These are phyloP conservation scores for Cladorrhinum sp. DNA, from an alignment of 2,329 filamentous ascomycete genomes.

Conservation along the genomic window DNA sequence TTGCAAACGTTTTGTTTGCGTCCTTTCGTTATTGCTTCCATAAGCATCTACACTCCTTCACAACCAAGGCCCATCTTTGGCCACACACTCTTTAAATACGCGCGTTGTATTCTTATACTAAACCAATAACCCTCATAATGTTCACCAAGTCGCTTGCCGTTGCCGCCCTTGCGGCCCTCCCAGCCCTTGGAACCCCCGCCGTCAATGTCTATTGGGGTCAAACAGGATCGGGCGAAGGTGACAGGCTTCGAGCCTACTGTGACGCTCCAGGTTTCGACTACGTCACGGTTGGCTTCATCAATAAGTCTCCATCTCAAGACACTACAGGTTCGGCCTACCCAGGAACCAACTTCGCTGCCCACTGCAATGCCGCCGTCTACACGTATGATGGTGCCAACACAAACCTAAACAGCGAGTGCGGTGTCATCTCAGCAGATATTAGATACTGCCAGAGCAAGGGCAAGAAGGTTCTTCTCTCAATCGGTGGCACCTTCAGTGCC, in stretches of 20 bases:
- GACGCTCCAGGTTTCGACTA: constrained; percentile 36
- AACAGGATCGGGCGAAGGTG: constrained; percentile 18
- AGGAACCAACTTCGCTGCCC: constrained; percentile 39
- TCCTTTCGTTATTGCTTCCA: constrained; percentile 34
- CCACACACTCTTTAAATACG: constrained; percentile 23
- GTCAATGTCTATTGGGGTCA: constrained; percentile 37
- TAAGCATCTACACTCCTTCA: constrained; percentile 28
- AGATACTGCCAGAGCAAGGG: constrained; percentile 52
- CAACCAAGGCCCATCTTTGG: constrained; percentile 21
- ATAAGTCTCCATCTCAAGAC: constrained; percentile 39
- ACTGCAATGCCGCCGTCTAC: constrained; percentile 36
- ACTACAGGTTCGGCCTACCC: constrained; percentile 32
- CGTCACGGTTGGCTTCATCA: constrained; percentile 40
- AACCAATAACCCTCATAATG: constrained; percentile 22
- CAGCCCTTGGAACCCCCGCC: constrained; percentile 24
- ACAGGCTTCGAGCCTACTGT: constrained; percentile 32
- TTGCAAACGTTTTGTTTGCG: constrained; percentile 35
- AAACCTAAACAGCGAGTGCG: constrained; percentile 34
- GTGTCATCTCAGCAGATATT: constrained; percentile 34
- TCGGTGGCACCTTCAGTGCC: constrained; percentile 49
- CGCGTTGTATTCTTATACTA: constrained; percentile 17
- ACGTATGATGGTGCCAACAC: constrained; percentile 29
- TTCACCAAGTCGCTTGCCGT: constrained; percentile 28
- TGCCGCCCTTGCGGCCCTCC: constrained; percentile 27
- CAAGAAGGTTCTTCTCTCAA: constrained; percentile 63